phyloP scores from a whole-genome alignment of 1,284 basidiomycete species.

The Trichosporon ovoides region DNA sequence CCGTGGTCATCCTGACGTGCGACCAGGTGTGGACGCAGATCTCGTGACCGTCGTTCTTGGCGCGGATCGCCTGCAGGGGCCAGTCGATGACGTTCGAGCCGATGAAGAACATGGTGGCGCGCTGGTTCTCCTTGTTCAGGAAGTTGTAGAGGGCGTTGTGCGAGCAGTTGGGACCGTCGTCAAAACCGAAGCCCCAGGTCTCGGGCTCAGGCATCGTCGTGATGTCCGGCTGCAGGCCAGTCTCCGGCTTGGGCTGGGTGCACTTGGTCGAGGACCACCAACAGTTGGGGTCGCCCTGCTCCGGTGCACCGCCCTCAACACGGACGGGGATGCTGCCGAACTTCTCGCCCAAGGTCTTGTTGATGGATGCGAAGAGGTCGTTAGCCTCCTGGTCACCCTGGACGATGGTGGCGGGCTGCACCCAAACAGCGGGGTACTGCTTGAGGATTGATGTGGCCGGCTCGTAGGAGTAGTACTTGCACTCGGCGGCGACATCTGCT shows the following conservation, averaged over 20 bases:
- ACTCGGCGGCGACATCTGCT: constrained; percentile 21
- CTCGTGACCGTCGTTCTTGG: constrained; percentile 48
- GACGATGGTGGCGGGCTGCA: constrained; percentile 43
- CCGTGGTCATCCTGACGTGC: constrained; percentile 53
- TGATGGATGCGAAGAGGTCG: constrained; percentile 37
- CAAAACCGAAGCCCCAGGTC: constrained; percentile 54
- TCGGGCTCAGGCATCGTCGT: constrained; percentile 50
- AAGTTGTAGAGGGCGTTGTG: constrained; percentile 55
- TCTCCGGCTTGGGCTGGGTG: constrained; percentile 33
- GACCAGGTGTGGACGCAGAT: constrained; percentile 52
- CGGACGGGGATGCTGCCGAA: neutral
- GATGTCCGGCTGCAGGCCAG: constrained; percentile 44
- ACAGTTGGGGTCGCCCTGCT: constrained; percentile 15
- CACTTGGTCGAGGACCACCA: constrained; percentile 50
- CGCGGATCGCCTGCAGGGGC: constrained; percentile 54
- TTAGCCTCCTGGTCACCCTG: constrained; percentile 46
- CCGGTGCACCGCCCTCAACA: neutral
- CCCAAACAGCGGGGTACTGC: constrained; percentile 47
- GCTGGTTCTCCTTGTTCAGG: constrained; percentile 50
- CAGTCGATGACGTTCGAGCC: constrained; percentile 55
- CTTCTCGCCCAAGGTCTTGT: constrained; percentile 18
- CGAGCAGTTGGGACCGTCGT: constrained; percentile 53
- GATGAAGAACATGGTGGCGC: constrained; percentile 53
- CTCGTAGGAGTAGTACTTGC: constrained; percentile 40
- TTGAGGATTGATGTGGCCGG: constrained; percentile 26